Evolutionary conservation across 2,329 filamentous ascomycete species (phyloP).

Genomic region (Penicillium nordicum): DNA sequence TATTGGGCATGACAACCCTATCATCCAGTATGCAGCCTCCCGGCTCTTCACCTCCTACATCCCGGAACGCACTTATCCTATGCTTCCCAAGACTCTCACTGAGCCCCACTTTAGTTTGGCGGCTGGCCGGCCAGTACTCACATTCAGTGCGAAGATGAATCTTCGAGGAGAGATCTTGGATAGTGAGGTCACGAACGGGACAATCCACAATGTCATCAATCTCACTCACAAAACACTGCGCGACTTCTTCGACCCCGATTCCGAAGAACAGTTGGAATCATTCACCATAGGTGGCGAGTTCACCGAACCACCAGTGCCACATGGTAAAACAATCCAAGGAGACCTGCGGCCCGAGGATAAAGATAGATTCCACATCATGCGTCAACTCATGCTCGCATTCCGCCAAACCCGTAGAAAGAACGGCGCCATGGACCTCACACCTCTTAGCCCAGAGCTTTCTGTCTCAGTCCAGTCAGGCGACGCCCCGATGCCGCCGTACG

Average conservation of each 20-base stretch:
- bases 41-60: slow-evolving; percentile 53
- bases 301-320: slow-evolving; percentile 14
- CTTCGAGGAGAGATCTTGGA: slow-evolving; percentile 52
- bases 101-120: slow-evolving; percentile 54
- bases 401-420: slow-evolving; percentile 36
- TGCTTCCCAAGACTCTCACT: slow-evolving; percentile 53
- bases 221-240: slow-evolving; percentile 48
- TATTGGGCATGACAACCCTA: slow-evolving; percentile 49
- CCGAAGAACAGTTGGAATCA: slow-evolving; percentile 14
- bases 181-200: slow-evolving; percentile 52
- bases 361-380: slow-evolving; percentile 33
- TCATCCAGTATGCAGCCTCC: slow-evolving; percentile 55
- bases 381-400: slow-evolving; percentile 40
- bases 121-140: slow-evolving; percentile 54
- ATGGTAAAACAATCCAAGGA: slow-evolving; percentile 23
- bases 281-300: slow-evolving; percentile 34
- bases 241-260: slow-evolving; percentile 35
- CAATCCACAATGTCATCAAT: slow-evolving; percentile 53
- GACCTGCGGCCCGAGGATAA: slow-evolving; percentile 34
- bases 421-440: slow-evolving; percentile 38
- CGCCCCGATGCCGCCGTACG: slow-evolving; percentile 24
- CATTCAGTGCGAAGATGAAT: slow-evolving; percentile 58
- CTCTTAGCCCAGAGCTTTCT: slow-evolving; percentile 13
- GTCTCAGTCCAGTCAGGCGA: slow-evolving; percentile 29
- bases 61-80: slow-evolving; percentile 54